Percentiles rank a stretch among this genome's conserved stretches.
Evolutionary conservation across 108 stramenopile genomes (phyloP).

Genomic region (Nitzschia putrida): DNA sequence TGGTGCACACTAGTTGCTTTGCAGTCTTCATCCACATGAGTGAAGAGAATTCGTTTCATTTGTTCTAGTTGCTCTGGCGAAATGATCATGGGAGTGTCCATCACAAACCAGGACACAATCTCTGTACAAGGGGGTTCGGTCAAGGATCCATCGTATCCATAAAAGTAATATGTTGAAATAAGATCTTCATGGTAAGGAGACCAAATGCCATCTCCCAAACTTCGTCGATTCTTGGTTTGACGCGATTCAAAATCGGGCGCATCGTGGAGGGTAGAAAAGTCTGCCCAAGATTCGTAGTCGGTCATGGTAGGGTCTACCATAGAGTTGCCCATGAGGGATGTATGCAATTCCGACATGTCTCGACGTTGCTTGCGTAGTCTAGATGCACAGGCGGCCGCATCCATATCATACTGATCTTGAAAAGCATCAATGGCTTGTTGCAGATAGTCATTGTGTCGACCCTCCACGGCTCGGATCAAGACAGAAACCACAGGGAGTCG

Average conservation of each 20-base stretch:
- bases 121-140: constrained; percentile 86
- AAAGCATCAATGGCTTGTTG: constrained; percentile 53
- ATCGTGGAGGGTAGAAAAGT: constrained; percentile 26
- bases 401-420: constrained; percentile 55
- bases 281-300: constrained; percentile 8
- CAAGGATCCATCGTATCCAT: constrained; percentile 74
- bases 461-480: constrained; percentile 27
- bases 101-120: constrained; percentile 78
- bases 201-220: constrained; percentile 39
- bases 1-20: constrained; percentile 63
- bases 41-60: constrained; percentile 69
- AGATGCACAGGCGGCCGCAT: constrained; percentile 33
- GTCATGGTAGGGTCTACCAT: not conserved
- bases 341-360: constrained; percentile 18
- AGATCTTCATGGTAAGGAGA: constrained; percentile 61
- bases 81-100: constrained; percentile 68
- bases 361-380: constrained; percentile 23
- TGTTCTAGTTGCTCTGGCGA: constrained; percentile 59
- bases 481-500: constrained; percentile 38
- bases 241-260: constrained; percentile 15
- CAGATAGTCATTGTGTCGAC: constrained; percentile 43
- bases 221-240: constrained; percentile 17
- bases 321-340: constrained; percentile 9
- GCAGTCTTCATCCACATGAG: constrained; percentile 68
- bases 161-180: constrained; percentile 67